Percentiles rank a stretch among this genome's conserved stretches.
Conservation (phyloP, 2,329 filamentous ascomycete genomes). For the Monosporascus sp. region DNA sequence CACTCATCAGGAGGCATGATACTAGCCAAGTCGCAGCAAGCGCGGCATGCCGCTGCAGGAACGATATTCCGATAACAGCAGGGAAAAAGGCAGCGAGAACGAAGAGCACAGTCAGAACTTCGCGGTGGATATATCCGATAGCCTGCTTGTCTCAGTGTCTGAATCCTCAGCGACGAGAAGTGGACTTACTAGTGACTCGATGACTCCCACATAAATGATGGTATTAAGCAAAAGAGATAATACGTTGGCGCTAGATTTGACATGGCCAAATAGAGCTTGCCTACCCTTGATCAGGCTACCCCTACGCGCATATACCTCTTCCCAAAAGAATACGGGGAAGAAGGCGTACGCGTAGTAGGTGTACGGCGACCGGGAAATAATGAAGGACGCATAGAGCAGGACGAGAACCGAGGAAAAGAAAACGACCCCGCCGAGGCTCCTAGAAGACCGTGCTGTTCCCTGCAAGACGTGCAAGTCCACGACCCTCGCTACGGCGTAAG, state of each 20-base stretch:
- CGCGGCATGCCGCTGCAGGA: constrained; percentile 60
- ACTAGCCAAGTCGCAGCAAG: constrained; percentile 68
- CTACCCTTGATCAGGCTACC: constrained; percentile 63
- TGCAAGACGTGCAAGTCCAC: constrained; percentile 83
- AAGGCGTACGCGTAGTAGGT: constrained; percentile 89
- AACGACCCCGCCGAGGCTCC: constrained; percentile 53
- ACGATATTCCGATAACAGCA: constrained; percentile 63
- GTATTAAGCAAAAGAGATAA: constrained; percentile 58
- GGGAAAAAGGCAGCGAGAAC: constrained; percentile 76
- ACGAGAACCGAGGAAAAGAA: constrained; percentile 74
- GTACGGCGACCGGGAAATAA: constrained; percentile 70
- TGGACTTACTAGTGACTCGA: constrained; percentile 67
- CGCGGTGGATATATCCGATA: constrained; percentile 84
- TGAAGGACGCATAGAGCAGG: constrained; percentile 70
- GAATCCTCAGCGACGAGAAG: background rate
- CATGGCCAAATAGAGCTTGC: constrained; percentile 62
- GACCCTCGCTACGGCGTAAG: constrained; percentile 83
- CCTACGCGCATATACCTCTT: constrained; percentile 80
- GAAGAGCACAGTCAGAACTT: constrained; percentile 80
- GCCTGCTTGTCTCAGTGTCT: constrained; percentile 52
- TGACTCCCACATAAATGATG: constrained; percentile 63
- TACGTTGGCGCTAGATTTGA: constrained; percentile 54
- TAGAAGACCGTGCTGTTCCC: constrained; percentile 57
- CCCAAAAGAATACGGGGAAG: constrained; percentile 95
- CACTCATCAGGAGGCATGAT: constrained; percentile 78